Conservation (phyloP, 2,329 filamentous ascomycete species). For the Colletotrichum sp. region DNA sequence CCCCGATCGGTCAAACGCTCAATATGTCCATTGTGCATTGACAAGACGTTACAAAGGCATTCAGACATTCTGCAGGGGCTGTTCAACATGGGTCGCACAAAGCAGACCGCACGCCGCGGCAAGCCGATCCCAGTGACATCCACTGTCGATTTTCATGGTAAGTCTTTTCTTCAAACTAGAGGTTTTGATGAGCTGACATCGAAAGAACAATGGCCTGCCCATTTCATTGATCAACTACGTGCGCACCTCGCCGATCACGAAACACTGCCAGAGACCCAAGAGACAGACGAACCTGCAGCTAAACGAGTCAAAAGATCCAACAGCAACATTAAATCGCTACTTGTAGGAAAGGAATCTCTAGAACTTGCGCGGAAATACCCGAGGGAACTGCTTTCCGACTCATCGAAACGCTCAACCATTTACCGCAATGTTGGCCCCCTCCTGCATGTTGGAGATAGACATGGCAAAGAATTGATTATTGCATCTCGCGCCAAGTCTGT, state of each 20-base stretch:
- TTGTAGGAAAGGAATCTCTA: not conserved
- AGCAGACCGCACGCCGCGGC: not conserved
- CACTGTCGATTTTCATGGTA: slow-evolving; percentile 9
- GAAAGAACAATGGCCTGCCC: slow-evolving; percentile 11
- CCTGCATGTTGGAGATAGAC: not conserved
- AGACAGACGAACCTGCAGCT: not conserved
- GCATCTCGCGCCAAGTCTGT: not conserved
- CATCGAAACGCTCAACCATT: not conserved
- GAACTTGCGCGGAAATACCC: slow-evolving; percentile 7
- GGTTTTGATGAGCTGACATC: not conserved
- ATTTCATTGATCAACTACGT: not conserved
- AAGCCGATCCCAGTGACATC: not conserved
- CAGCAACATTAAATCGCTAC: not conserved
- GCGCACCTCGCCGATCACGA: not conserved
- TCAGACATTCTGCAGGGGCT: not conserved
- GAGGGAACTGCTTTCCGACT: not conserved
- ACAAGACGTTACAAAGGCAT: not conserved
- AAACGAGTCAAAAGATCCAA: slow-evolving; percentile 7
- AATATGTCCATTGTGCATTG: not conserved
- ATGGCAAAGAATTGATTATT: not conserved
- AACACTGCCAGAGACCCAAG: not conserved
- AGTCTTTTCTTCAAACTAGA: not conserved
- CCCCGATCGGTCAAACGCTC: not conserved
- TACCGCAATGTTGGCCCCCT: not conserved
- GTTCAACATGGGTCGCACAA: slow-evolving; percentile 8